Percentiles rank a stretch among this genome's conserved stretches.
phyloP scores from a whole-genome alignment of 2,329 filamentous ascomycete genomes.

The Aspergillus fumigatus region DNA sequence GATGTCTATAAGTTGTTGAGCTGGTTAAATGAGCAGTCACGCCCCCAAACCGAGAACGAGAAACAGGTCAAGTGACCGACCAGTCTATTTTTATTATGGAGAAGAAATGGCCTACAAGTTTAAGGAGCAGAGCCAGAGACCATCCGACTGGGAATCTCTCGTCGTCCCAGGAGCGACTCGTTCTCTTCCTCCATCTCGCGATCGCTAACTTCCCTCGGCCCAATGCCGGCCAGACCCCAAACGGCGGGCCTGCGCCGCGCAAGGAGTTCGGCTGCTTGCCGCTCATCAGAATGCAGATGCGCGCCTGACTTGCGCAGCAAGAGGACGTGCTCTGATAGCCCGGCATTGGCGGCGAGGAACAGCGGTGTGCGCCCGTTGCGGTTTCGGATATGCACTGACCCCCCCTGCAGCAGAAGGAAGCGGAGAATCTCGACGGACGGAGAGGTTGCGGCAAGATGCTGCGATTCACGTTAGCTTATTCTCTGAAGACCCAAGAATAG shows the following conservation, averaged over 20 bases:
- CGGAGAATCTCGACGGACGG: conserved; percentile 53
- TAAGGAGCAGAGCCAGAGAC: conserved; percentile 27
- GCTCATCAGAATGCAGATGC: conserved; percentile 56
- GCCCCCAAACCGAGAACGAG: background rate
- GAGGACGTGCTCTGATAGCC: conserved; percentile 50
- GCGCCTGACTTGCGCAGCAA: conserved; percentile 54
- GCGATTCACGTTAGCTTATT: background rate
- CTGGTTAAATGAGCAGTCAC: background rate
- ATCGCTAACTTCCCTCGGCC: conserved; percentile 21
- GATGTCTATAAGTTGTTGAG: background rate
- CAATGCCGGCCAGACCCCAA: conserved; percentile 43
- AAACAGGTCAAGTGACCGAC: background rate
- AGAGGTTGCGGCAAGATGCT: conserved; percentile 56
- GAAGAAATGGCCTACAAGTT: background rate
- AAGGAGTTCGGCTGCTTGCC: conserved; percentile 48
- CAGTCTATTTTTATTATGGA: background rate
- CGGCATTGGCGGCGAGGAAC: conserved; percentile 56
- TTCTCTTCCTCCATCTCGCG: conserved; percentile 20
- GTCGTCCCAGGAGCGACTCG: conserved; percentile 6
- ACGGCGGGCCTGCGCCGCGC: conserved; percentile 38
- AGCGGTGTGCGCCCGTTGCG: conserved; percentile 54
- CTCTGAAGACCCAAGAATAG: background rate
- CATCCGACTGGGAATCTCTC: conserved; percentile 9
- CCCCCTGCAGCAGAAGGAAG: conserved; percentile 53
- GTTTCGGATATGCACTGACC: conserved; percentile 57